Conservation (phyloP, 345 rosid genomes). For the Populus alba region DNA sequence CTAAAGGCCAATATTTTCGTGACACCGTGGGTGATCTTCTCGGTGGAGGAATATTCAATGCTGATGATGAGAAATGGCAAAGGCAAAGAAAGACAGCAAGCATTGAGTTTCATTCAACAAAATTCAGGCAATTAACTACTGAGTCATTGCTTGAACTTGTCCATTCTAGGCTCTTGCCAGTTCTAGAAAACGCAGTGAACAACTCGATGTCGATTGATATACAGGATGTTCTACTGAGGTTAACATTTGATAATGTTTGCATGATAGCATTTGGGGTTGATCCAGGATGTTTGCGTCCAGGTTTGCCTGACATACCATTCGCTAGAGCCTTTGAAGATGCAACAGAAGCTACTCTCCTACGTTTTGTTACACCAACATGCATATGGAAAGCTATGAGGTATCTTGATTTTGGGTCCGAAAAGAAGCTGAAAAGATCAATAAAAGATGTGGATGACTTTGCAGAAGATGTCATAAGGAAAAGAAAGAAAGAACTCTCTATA, state of each 20-base stretch:
- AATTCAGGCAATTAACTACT: conserved; percentile 66
- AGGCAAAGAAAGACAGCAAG: conserved; percentile 83
- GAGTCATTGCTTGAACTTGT: conserved; percentile 71
- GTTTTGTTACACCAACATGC: conserved; percentile 76
- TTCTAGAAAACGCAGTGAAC: conserved; percentile 51
- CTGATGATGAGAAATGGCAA: conserved; percentile 85
- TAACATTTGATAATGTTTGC: conserved; percentile 89
- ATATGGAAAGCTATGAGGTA: conserved; percentile 77
- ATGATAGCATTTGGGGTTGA: conserved; percentile 95
- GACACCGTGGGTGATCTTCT: conserved; percentile 70
- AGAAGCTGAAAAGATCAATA: conserved; percentile 64
- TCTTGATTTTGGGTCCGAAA: conserved; percentile 67
- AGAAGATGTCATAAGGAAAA: conserved; percentile 63
- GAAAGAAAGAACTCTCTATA: conserved; percentile 63
- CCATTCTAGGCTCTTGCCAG: conserved; percentile 68
- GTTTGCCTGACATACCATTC: conserved; percentile 67
- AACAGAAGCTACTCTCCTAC: conserved; percentile 64
- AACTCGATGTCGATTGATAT: conserved; percentile 53
- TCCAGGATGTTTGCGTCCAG: conserved; percentile 70
- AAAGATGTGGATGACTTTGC: conserved; percentile 75
- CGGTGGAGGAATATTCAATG: conserved; percentile 84
- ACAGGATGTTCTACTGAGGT: conserved; percentile 71
- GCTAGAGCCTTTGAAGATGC: conserved; percentile 91
- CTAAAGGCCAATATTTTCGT: conserved; percentile 75
- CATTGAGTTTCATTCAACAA: conserved; percentile 87